Evolutionary conservation across 177 flowering plant species (phyloP).

Genomic region (Vitis hybrid): DNA sequence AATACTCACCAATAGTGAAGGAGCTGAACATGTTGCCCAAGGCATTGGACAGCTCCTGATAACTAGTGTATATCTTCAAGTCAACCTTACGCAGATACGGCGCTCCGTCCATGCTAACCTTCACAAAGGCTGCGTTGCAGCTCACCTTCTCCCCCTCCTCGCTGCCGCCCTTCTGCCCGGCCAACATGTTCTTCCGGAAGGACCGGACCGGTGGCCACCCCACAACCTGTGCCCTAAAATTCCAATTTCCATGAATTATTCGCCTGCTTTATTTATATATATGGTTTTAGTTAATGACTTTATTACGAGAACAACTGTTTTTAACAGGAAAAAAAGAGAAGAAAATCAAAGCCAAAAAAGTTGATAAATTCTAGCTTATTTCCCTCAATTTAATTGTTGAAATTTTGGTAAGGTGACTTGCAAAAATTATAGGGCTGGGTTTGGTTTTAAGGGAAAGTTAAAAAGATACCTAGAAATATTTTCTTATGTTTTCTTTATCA

Average conservation of each 20-base stretch:
- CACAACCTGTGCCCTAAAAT: conserved; percentile 53
- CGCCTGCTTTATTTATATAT: neutral
- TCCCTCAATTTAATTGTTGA: no score
- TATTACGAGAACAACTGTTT: no score
- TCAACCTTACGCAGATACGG: conserved; percentile 56
- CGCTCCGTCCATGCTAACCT: conserved; percentile 58
- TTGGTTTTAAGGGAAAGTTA: no score
- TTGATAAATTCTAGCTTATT: no score
- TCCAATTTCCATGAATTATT: neutral
- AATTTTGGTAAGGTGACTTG: no score
- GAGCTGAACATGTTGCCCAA: conserved; percentile 51
- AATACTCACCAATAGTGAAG: conserved; percentile 39
- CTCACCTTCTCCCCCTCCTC: conserved; percentile 21
- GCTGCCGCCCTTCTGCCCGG: conserved; percentile 24
- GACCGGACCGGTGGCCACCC: conserved; percentile 69
- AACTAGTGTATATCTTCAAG: conserved; percentile 42
- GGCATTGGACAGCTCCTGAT: conserved; percentile 48
- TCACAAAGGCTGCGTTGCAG: conserved; percentile 34
- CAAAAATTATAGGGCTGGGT: no score
- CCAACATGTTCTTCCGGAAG: conserved; percentile 47
- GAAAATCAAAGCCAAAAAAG: no score
- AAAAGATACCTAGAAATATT: no score
- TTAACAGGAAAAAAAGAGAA: no score
- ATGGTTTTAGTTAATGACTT: no score
- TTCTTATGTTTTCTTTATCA: no score